Conservation (phyloP, 192 early-diverging fungal genomes). For the Entomortierella lignicola region DNA sequence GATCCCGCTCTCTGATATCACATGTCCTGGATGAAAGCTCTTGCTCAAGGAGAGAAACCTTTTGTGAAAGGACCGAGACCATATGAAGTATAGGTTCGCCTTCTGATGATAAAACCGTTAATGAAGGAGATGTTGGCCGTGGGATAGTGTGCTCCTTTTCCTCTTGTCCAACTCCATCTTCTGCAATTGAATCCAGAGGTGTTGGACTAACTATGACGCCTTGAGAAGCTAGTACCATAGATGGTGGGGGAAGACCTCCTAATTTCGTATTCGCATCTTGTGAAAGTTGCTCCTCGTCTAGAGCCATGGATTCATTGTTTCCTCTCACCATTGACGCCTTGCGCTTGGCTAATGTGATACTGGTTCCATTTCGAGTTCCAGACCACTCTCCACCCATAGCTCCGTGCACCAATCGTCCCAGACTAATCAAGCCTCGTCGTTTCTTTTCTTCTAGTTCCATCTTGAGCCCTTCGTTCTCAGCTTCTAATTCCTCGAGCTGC, state of each 20-base stretch:
- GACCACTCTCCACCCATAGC: constrained; percentile 50
- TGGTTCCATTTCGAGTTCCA: constrained; percentile 28
- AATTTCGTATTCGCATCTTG: background rate
- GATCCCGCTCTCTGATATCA: constrained; percentile 45
- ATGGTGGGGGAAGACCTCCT: constrained; percentile 16
- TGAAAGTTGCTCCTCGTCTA: constrained; percentile 32
- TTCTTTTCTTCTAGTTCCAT: constrained; percentile 52
- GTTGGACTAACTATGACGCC: background rate
- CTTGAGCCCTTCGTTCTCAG: constrained; percentile 55
- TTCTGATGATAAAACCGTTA: constrained; percentile 33
- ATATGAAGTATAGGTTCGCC: constrained; percentile 37
- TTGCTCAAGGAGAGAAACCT: constrained; percentile 41
- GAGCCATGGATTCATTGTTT: background rate
- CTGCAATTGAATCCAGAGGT: background rate
- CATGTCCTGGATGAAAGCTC: constrained; percentile 42
- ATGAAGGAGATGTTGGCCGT: constrained; percentile 30
- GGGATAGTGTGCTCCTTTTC: constrained; percentile 9
- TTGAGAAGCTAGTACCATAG: constrained; percentile 33
- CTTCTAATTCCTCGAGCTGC: constrained; percentile 53
- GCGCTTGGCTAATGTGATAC: constrained; percentile 24
- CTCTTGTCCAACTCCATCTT: background rate
- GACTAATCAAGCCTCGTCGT: constrained; percentile 40
- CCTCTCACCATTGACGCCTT: constrained; percentile 18
- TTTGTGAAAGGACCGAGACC: constrained; percentile 43
- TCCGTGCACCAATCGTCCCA: constrained; percentile 41